phyloP scores from a whole-genome alignment of 352 stramenopile species.

The Phytophthora fragariae region DNA sequence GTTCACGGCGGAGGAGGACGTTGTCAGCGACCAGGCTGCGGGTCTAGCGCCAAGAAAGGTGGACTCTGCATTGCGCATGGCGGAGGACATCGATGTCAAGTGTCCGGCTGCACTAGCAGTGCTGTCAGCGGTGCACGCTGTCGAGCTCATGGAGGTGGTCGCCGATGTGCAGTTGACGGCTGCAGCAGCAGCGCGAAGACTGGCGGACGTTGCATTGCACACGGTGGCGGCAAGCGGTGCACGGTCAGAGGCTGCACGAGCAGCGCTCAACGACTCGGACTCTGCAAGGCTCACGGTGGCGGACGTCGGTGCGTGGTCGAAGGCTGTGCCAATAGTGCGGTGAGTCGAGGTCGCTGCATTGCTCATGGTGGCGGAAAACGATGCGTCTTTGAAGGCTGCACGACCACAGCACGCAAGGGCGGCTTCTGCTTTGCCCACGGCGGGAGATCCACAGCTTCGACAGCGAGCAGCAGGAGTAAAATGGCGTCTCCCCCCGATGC shows the following conservation, averaged over 20 bases:
- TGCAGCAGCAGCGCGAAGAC: slow-evolving; percentile 87
- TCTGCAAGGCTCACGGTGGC: slow-evolving; percentile 89
- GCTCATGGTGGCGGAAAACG: slow-evolving; percentile 85
- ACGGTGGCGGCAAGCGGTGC: slow-evolving; percentile 86
- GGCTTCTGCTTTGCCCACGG: slow-evolving; percentile 88
- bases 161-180: slow-evolving; percentile 73
- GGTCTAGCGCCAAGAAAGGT: slow-evolving; percentile 87
- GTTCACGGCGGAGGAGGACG: slow-evolving; percentile 83
- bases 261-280: slow-evolving; percentile 81
- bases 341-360: slow-evolving; percentile 87
- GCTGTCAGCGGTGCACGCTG: slow-evolving; percentile 84
- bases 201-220: slow-evolving; percentile 83
- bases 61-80: slow-evolving; percentile 86
- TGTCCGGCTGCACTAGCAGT: slow-evolving; percentile 76
- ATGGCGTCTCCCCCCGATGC: slow-evolving; percentile 13
- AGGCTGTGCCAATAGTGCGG: slow-evolving; percentile 77
- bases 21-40: slow-evolving; percentile 77
- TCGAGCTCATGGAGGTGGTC: slow-evolving; percentile 81
- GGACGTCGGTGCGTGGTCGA: slow-evolving; percentile 76
- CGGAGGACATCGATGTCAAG: slow-evolving; percentile 83
- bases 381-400: slow-evolving; percentile 76
- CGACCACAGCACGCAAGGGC: slow-evolving; percentile 81
- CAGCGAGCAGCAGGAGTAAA: slow-evolving; percentile 27
- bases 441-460: slow-evolving; percentile 40
- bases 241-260: slow-evolving; percentile 74